Conservation (phyloP, 2,329 filamentous ascomycete genomes). For the Capronia coronata region DNA sequence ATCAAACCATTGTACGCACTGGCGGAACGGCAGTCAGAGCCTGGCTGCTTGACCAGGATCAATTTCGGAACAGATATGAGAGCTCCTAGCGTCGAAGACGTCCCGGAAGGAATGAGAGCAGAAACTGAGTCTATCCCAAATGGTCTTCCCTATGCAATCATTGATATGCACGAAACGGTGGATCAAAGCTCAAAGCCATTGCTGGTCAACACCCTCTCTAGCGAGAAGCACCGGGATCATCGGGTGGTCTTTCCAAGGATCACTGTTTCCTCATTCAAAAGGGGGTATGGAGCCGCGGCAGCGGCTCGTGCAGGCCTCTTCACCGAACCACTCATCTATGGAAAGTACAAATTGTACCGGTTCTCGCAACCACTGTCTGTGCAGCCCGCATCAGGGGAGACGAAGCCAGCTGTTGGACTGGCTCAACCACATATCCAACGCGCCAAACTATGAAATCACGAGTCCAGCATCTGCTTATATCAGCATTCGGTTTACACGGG, state of each 20-base stretch:
- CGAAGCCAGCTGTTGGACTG: neutral
- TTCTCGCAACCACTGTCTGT: conserved; percentile 17
- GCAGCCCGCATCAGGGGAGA: neutral
- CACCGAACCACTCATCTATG: conserved; percentile 4
- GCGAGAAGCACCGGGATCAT: neutral
- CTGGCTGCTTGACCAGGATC: conserved; percentile 7
- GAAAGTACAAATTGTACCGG: conserved; percentile 12
- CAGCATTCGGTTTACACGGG: neutral
- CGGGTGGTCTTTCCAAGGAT: conserved; percentile 18
- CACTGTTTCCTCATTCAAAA: conserved; percentile 16
- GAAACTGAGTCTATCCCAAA: conserved; percentile 23
- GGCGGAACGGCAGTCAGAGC: neutral
- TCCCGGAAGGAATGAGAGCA: conserved; percentile 9
- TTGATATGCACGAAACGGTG: conserved; percentile 26
- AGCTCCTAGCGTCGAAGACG: conserved; percentile 9
- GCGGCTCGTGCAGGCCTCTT: conserved; percentile 21
- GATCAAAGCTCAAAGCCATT: conserved; percentile 35
- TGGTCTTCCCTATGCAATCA: conserved; percentile 36
- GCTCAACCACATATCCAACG: neutral
- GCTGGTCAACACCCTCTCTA: conserved; percentile 31
- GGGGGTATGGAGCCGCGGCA: conserved; percentile 10
- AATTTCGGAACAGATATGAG: conserved; percentile 19
- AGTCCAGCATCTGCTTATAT: conserved; percentile 23
- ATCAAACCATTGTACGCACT: conserved; percentile 19
- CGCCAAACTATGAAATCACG: conserved; percentile 10